Base-by-base conservation (phyloP, 352 stramenopile species). In the Pilasporangium apinafurcum region DNA sequence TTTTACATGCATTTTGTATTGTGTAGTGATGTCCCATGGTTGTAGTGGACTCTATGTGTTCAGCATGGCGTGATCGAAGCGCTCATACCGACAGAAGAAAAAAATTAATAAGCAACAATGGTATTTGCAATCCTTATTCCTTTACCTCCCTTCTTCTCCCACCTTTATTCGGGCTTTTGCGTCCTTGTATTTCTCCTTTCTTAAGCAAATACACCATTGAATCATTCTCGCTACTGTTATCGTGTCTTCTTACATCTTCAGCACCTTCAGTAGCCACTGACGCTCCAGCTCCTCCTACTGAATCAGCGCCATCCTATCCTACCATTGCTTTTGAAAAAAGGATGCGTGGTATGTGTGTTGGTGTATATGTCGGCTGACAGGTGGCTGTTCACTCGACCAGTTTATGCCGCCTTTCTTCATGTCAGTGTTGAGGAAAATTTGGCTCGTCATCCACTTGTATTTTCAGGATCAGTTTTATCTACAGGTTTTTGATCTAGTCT, bases 361-460 rank as follows among this genome's bases (percentile, higher is more conserved):
- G 60, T 56, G 24, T 84, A 73, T n/a, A 73, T 71, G 29, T 96
- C 82, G 16, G 62, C 46, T 90, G 65, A 51, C 93, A 94, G 45
- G 90, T 92, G 3, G 51, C 40, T 14, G 75, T 79, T 83, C 83
- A 94, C 38, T 92, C 70, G 0, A 51, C 47, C 5, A 92, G 45
- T 44, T 89, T 66, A 0, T 64, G 44, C 31, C 77, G 51, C 7
- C 94, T 61, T 31, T 83, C 56, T 4, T 92, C 65, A 16, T 92
- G 77, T 21, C 89, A 83, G 20, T 84, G 56, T 24, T 82, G 86
- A 4, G 95, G 56, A 47, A 94, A 96, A 5, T 83, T 65, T 0
- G 76, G 89, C 43, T 92, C 79, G 1, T 87, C 62, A 37, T 92
- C 75, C 14, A 92, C 83, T 12, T 72, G 68, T 4, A 52, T 70